Percentiles rank a stretch among this genome's conserved stretches.
phyloP scores from a whole-genome alignment of 345 rosid genomes.

The Syzygium aqueum region DNA sequence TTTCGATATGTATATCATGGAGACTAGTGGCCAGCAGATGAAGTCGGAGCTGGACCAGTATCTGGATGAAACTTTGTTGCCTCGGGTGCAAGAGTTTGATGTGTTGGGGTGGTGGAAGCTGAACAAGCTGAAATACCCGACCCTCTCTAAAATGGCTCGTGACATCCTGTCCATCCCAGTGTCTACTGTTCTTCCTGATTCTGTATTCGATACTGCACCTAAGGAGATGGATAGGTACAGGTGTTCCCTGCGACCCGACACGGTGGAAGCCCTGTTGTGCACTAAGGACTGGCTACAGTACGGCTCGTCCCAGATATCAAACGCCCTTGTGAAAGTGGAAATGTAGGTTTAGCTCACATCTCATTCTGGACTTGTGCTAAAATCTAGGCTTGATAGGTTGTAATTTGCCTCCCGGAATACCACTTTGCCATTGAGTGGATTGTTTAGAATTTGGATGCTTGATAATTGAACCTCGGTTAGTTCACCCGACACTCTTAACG shows the following conservation, averaged over 20 bases:
- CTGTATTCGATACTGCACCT: conserved; percentile 43
- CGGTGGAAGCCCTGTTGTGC: conserved; percentile 80
- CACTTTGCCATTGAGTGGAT: not conserved
- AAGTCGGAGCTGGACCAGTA: conserved; percentile 88
- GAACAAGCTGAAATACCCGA: conserved; percentile 78
- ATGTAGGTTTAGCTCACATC: conserved; percentile 26
- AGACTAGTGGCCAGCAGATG: conserved; percentile 55
- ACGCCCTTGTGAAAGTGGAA: conserved; percentile 49
- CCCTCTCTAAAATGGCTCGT: conserved; percentile 81
- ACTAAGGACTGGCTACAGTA: conserved; percentile 80
- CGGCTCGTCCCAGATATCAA: conserved; percentile 24
- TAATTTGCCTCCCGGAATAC: not conserved
- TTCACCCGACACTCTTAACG: conserved; percentile 1
- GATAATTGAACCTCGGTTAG: not conserved
- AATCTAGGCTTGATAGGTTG: conserved; percentile 7
- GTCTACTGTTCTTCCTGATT: conserved; percentile 40
- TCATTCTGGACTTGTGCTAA: not conserved
- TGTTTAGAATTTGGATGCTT: not conserved
- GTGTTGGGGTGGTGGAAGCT: conserved; percentile 89
- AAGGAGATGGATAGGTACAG: conserved; percentile 67
- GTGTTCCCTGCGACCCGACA: conserved; percentile 73
- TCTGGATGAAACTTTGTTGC: conserved; percentile 70
- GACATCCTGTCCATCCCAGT: conserved; percentile 65
- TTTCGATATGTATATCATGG: conserved; percentile 75
- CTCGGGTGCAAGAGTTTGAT: conserved; percentile 70